Percentiles rank a stretch among this genome's conserved stretches.
Conservation (phyloP, 2,329 filamentous ascomycete species). For the Trichoderma polysporum region DNA sequence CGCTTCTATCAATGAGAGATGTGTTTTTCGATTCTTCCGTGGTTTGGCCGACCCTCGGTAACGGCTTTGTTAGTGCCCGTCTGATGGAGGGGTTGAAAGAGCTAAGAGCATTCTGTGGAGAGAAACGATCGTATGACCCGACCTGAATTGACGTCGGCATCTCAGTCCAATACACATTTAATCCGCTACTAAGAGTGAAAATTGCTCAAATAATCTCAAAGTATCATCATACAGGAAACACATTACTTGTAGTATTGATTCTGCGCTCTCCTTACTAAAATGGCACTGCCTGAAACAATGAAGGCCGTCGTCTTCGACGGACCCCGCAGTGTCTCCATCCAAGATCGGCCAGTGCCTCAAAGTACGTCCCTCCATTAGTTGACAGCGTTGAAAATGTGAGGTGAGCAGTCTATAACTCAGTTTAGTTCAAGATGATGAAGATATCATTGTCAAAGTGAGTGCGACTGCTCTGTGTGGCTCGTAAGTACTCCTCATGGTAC, state of each 20-base stretch:
- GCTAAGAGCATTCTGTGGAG: background rate
- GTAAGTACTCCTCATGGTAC: conserved; percentile 47
- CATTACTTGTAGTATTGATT: background rate
- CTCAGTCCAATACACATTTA: background rate
- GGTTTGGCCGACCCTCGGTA: conserved; percentile 1
- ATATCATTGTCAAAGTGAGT: conserved; percentile 80
- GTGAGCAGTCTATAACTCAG: conserved; percentile 18
- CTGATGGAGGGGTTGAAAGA: background rate
- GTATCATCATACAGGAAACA: background rate
- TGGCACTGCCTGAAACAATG: conserved; percentile 60
- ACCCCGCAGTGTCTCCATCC: conserved; percentile 69
- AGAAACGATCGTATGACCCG: background rate
- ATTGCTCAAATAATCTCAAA: background rate
- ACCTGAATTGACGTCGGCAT: conserved; percentile 4
- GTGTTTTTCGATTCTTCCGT: background rate
- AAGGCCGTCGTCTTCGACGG: conserved; percentile 86
- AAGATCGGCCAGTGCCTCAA: conserved; percentile 76
- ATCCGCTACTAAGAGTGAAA: background rate
- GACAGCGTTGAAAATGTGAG: background rate
- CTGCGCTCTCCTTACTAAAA: conserved; percentile 9
- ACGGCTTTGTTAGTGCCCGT: background rate
- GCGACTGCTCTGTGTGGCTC: conserved; percentile 86
- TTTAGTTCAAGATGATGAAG: conserved; percentile 64
- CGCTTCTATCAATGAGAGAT: background rate
- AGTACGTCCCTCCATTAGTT: conserved; percentile 34